A percentile compares a stretch with the other conserved stretches of the same genome.
Conservation (phyloP, 768 basidiomycete genomes). For the Pulveroboletus sp. region DNA sequence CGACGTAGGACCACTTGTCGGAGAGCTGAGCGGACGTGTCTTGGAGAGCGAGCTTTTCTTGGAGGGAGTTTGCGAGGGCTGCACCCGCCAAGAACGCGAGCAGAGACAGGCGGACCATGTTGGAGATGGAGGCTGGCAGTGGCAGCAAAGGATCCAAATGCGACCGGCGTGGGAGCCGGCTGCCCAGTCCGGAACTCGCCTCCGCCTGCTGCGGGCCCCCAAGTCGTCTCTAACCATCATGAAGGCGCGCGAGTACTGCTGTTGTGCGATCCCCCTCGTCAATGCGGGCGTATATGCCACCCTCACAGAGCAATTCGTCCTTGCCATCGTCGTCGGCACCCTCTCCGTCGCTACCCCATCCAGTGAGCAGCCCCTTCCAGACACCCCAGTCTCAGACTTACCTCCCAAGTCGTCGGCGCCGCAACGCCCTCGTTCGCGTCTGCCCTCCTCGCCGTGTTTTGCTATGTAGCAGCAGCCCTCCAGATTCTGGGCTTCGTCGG, state of each 20-base stretch:
- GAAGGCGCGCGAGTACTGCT: conserved; percentile 86
- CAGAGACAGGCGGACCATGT: conserved; percentile 33
- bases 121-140: conserved; percentile 8
- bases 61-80: conserved; percentile 20
- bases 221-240: conserved; percentile 31
- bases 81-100: conserved; percentile 26
- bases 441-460: conserved; percentile 69
- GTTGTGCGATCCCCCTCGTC: conserved; percentile 86
- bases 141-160: conserved; percentile 20
- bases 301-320: conserved; percentile 69
- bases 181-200: conserved; percentile 3
- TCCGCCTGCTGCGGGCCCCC: not conserved
- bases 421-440: conserved; percentile 74
- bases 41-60: conserved; percentile 31
- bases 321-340: conserved; percentile 64
- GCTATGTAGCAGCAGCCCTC: conserved; percentile 68
- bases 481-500: conserved; percentile 86
- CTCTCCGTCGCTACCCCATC: conserved; percentile 72
- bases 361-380: conserved; percentile 48
- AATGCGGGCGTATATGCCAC: conserved; percentile 88
- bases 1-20: conserved; percentile 58
- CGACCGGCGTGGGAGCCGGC: conserved; percentile 18
- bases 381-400: conserved; percentile 9
- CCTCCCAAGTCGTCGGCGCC: conserved; percentile 72
- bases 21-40: conserved; percentile 32